Base-by-base conservation (phyloP, 1,284 basidiomycete species). In the Agroathelia rolfsii region DNA sequence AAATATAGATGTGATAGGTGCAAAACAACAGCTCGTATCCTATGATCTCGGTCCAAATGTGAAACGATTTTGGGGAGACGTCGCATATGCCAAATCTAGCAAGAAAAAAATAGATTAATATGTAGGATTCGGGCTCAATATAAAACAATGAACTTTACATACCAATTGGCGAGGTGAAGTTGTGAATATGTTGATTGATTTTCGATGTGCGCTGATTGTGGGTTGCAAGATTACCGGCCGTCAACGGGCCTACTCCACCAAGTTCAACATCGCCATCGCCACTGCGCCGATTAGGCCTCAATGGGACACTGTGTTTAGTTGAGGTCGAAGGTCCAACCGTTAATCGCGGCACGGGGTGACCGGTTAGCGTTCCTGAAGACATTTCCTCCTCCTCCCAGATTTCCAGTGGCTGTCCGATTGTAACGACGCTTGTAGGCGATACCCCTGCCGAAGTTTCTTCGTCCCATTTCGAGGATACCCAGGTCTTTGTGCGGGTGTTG, bases 111-210 rank as follows among this genome's bases (percentile, higher is more conserved):
- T n/a, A n/a, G n/a, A n/a, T n/a, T n/a, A n/a, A n/a, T n/a, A n/a
- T n/a, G n/a, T n/a, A n/a, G n/a, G n/a, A n/a, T n/a, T n/a, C n/a
- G n/a, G n/a, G n/a, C n/a, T 24, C n/a, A 24, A n/a, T n/a, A 24
- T 24, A 9, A 32, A 14, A 32, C 21, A 11, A 17, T n/a, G 10
- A 12, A 23, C 18, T 14, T 16, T 11, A 56, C 59, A 30, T 34
- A 71, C 68, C 63, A 34, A 72, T 66, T 1, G 70, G 70, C 11
- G 66, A 70, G 23, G 55, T 64, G 50, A 65, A 72, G 35, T 64
- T 60, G 36, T 62, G 52, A 15, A 73, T 55, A 43, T 67, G 44
- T 26, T 55, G 56, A 34, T 64, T 64, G 34, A 71, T 46, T 13
- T 22, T 25, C 26, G 46, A 47, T n/a, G 39, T 32, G 17, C 50